Conservation (phyloP, 148 eudicot genomes). For the Cornus controversa region DNA sequence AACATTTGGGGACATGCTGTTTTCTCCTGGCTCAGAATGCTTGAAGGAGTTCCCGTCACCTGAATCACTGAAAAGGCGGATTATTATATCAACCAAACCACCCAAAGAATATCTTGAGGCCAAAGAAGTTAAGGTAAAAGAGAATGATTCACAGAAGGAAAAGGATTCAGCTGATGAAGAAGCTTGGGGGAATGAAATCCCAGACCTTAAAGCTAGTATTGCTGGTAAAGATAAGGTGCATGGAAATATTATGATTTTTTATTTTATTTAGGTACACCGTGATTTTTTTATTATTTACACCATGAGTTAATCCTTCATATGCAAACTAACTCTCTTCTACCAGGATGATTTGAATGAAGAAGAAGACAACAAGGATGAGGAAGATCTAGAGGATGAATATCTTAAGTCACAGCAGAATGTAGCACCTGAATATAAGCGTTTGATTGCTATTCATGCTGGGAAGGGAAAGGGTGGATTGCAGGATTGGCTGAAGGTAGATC, state of each 20-base stretch:
- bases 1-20: conserved; percentile 80
- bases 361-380: conserved; percentile 46
- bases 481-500: conserved; percentile 56
- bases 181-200: conserved; percentile 80
- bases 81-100: conserved; percentile 92
- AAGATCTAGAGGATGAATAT: conserved; percentile 39
- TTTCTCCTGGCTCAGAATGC: conserved; percentile 59
- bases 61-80: conserved; percentile 48
- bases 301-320: not conserved
- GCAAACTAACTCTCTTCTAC: not conserved
- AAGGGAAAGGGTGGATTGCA: conserved; percentile 69
- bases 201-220: conserved; percentile 25
- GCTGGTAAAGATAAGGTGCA: conserved; percentile 42
- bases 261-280: not conserved
- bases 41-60: conserved; percentile 87
- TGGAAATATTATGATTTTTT: not conserved
- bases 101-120: conserved; percentile 68
- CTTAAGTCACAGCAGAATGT: conserved; percentile 29
- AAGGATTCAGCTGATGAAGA: conserved; percentile 48
- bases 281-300: not conserved
- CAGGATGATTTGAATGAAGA: conserved; percentile 44
- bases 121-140: conserved; percentile 34
- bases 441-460: conserved; percentile 80
- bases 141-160: conserved; percentile 33
- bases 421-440: conserved; percentile 60